Conservation (phyloP, 2,329 filamentous ascomycete genomes). For the Scedosporium minutisporum region DNA sequence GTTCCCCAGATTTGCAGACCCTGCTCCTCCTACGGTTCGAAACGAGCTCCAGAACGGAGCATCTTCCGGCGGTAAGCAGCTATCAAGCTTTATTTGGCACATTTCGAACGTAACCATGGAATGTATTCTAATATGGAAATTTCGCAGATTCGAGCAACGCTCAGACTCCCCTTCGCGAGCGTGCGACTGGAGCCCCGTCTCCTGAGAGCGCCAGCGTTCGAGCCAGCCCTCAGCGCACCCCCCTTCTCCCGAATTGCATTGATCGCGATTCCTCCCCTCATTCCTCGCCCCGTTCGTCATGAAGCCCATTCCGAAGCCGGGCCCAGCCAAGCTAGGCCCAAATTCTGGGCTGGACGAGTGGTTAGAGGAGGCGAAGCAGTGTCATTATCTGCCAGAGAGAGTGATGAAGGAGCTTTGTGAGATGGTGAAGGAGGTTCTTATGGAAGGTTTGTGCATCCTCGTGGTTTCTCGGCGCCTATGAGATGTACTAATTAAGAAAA, state of each 20-base stretch:
- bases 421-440: constrained; percentile 96
- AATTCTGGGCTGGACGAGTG: constrained; percentile 89
- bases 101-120: too few species aligned
- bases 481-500: neutral
- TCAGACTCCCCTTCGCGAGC: neutral
- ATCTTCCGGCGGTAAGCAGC: too few species aligned
- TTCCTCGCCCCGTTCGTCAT: constrained; percentile 19
- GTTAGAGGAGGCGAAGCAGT: constrained; percentile 93
- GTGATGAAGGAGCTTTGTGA: constrained; percentile 99
- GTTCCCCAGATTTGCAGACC: constrained; percentile 1
- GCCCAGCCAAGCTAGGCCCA: constrained; percentile 73
- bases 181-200: too few species aligned
- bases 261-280: neutral
- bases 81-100: too few species aligned
- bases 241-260: too few species aligned
- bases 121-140: too few species aligned
- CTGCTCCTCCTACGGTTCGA: neutral
- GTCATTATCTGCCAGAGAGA: constrained; percentile 88
- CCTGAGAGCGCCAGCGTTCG: too few species aligned
- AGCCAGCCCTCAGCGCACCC: neutral
- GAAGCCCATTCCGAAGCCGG: constrained; percentile 66
- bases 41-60: neutral
- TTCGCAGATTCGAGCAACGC: too few species aligned
- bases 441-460: constrained; percentile 64
- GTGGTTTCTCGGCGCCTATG: constrained; percentile 8